Base-by-base conservation (phyloP, 2,329 filamentous ascomycete species). In the Pestalotiopsis sp. region DNA sequence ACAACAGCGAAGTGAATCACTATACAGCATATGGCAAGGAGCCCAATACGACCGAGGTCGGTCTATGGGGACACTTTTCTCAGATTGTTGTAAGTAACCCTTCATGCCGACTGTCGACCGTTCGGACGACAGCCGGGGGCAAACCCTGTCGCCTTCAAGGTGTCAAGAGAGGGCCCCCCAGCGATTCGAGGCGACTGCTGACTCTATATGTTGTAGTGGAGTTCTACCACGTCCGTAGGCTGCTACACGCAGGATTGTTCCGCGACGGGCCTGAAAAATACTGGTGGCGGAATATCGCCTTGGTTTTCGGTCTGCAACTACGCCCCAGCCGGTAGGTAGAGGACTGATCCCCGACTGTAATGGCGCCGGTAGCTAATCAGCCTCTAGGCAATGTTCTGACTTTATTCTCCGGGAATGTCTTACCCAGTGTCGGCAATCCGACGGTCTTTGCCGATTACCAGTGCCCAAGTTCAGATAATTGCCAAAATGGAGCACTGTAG, bases 181-280 rank as follows among this genome's bases (percentile, higher is more conserved):
- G 9, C 5, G 31, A 31, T 9, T 7, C 31, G 31, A 31, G 31
- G 31, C 2, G 0, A 31, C 31, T 31, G 31, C 31, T 31, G 31
- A 23, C 17, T n/a, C 45, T 52, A 3, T 4, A 23, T 23, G 7
- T 52, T 52, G 45, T n/a, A 52, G 45, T 64, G 62, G 62, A 23
- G 20, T 5, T 23, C 25, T 25, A 64, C 38, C 12, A 49, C 39
- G 3, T 31, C 20, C 4, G 39, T 64, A 20, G 62, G 62, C 20
- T 64, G 62, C 62, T 52, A 64, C 49, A 64, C 62, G 12, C n/a
- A 64, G n/a, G 39, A 64, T 20, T 64, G 62, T 9, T 64, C 62
- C 9, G 9, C 39, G 6, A 49, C 38, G 5, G 62, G 62, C 13
- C 39, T 64, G 2, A 23, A 49, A 6, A 49, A 52, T 13, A 39